A percentile compares a stretch with the other conserved stretches of the same genome.
Conservation (phyloP, 2,329 filamentous ascomycete species). For the Ceratocystis eucalypticola region DNA sequence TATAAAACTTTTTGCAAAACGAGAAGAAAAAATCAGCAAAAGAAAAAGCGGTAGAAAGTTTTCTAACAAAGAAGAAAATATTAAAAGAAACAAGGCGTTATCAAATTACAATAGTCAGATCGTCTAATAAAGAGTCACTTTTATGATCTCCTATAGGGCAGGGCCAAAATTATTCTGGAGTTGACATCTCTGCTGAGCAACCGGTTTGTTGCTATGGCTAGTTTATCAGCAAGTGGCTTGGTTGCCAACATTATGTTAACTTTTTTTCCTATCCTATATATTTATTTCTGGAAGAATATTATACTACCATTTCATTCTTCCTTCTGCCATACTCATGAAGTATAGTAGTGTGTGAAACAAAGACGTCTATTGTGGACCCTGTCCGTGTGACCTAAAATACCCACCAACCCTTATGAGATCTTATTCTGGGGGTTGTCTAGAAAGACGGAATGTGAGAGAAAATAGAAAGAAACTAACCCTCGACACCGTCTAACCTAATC, state of each 20-base stretch:
- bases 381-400: not conserved
- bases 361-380: not conserved
- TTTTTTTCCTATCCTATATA: not conserved
- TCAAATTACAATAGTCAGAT: not conserved
- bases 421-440: not conserved
- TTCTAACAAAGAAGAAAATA: not conserved
- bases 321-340: not conserved
- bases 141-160: not conserved
- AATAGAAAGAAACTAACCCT: not conserved
- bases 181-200: not conserved
- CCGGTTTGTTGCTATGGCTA: not conserved
- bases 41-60: not conserved
- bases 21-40: not conserved
- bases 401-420: not conserved
- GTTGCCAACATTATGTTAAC: not conserved
- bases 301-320: not conserved
- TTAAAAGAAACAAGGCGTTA: not conserved
- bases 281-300: not conserved
- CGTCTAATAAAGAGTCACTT: not conserved
- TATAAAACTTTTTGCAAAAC: not conserved
- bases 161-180: not conserved
- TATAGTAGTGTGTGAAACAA: not conserved
- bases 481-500: no score
- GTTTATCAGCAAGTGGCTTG: not conserved
- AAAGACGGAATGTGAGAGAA: not conserved